Evolutionary conservation across 2,329 filamentous ascomycete genomes (phyloP).

Genomic region (Coniochaeta hoffmannii): DNA sequence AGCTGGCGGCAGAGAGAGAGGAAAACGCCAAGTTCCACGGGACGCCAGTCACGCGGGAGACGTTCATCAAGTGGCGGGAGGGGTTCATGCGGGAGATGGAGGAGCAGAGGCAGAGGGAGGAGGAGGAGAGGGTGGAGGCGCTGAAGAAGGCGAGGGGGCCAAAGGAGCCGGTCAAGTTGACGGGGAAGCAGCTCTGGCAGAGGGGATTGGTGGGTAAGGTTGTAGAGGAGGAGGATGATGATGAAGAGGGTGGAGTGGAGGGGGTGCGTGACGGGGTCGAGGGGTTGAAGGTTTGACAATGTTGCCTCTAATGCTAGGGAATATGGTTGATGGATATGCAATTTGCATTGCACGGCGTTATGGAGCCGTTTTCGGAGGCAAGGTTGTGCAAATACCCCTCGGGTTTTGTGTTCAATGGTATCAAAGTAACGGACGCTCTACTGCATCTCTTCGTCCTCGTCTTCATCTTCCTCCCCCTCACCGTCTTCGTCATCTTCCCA

Average conservation of each 20-base stretch:
- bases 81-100: constrained; percentile 74
- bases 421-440: background rate
- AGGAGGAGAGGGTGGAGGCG: constrained; percentile 76
- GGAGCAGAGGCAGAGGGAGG: constrained; percentile 61
- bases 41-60: constrained; percentile 77
- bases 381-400: too few relatives aligned
- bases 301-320: background rate
- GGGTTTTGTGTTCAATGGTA: too few relatives aligned
- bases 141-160: constrained; percentile 64
- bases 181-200: constrained; percentile 74
- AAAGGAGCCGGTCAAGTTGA: constrained; percentile 67
- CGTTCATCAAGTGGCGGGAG: constrained; percentile 76
- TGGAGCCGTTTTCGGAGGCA: background rate
- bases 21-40: constrained; percentile 98
- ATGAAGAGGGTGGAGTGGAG: constrained; percentile 40
- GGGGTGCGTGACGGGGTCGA: constrained; percentile 47
- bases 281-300: constrained; percentile 55
- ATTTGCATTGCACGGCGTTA: background rate
- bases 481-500: constrained; percentile 39
- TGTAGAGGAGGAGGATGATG: constrained; percentile 62
- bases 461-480: constrained; percentile 46
- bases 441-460: constrained; percentile 13
- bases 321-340: constrained; percentile 10
- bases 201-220: constrained; percentile 60
- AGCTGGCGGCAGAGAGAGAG: constrained; percentile 64